Evolutionary conservation across 192 early-diverging fungal species (phyloP).

Genomic region (Backusella australiensis): DNA sequence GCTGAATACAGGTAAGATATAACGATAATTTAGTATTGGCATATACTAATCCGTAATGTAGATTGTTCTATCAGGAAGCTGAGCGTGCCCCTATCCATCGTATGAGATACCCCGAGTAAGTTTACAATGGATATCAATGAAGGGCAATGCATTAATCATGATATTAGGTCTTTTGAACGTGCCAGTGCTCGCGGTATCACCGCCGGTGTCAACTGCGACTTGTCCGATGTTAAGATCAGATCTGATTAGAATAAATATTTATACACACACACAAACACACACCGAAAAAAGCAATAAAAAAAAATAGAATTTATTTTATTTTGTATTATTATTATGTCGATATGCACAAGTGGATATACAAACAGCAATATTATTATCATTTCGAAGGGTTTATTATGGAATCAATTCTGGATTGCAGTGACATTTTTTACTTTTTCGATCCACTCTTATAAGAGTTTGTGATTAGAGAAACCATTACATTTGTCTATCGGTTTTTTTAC

Average conservation of each 20-base stretch:
- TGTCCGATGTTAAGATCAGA: conserved; percentile 31
- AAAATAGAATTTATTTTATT: neutral
- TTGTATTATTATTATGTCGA: no score
- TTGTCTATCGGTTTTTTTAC: no score
- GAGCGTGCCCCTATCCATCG: conserved; percentile 31
- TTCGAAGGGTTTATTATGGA: no score
- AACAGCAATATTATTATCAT: no score
- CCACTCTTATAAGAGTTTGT: no score
- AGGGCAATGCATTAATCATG: neutral
- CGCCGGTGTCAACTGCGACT: conserved; percentile 22
- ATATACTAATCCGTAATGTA: neutral
- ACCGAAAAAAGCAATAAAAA: neutral
- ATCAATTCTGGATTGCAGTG: no score
- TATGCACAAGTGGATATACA: no score
- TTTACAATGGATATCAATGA: neutral
- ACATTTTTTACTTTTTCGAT: no score
- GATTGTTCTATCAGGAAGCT: conserved; percentile 31
- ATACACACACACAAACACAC: neutral
- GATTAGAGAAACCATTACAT: no score
- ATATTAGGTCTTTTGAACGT: conserved; percentile 27
- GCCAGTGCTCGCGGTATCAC: conserved; percentile 25
- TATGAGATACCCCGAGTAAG: conserved; percentile 38
- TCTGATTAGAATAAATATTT: conserved; percentile 13
- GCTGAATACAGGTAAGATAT: conserved; percentile 18
- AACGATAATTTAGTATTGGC: no score